These are phyloP conservation scores for Hordeum vulgare DNA, from an alignment of 176 grass and related monocot genomes.

Conservation along the genomic window MorexV3_pseudomolecules_assembly NC_058520.1:474333014-474333513, in stretches of 20 bases:
- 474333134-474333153: constrained; percentile 78
- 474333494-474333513: background rate
- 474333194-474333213: constrained; percentile 61
- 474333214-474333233: constrained; percentile 76
- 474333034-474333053: constrained; percentile 83
- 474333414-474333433: constrained; percentile 74
- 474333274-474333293: constrained; percentile 76
- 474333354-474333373: constrained; percentile 91
- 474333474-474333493: background rate
- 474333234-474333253: constrained; percentile 78
- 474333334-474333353: constrained; percentile 81
- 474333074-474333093: constrained; percentile 50
- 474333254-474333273: constrained; percentile 67
- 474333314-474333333: constrained; percentile 64
- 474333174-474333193: constrained; percentile 66
- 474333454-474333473: constrained; percentile 1
- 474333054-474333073: constrained; percentile 69
- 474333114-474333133: constrained; percentile 92
- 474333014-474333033: constrained; percentile 69
- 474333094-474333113: constrained; percentile 72
- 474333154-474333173: constrained; percentile 87
- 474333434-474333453: constrained; percentile 40
- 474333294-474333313: constrained; percentile 33
- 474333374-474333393: constrained; percentile 62
- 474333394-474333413: constrained; percentile 54